A percentile compares a stretch with the other conserved stretches of the same genome.
Evolutionary conservation across 1,284 basidiomycete species (phyloP).

Genomic region (Leccinum solheimii): DNA sequence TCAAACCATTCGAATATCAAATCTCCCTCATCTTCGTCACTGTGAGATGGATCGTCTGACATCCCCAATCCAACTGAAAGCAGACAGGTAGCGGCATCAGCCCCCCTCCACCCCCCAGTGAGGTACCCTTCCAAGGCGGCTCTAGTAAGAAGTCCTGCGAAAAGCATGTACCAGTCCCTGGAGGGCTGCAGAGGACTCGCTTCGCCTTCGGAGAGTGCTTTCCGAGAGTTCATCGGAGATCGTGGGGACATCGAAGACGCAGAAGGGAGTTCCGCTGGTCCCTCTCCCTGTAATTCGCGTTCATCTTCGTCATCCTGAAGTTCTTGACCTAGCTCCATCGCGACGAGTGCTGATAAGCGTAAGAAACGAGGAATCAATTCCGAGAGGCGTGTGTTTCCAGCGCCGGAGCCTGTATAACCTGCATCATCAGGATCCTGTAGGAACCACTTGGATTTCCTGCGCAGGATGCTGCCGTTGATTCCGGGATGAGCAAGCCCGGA

Average conservation of each 20-base stretch:
- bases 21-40: conserved; percentile 36
- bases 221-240: conserved; percentile 12
- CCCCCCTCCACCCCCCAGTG: conserved; percentile 73
- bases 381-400: conserved; percentile 63
- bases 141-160: conserved; percentile 72
- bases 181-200: conserved; percentile 62
- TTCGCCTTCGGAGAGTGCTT: conserved; percentile 39
- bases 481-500: conserved; percentile 61
- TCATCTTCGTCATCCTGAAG: conserved; percentile 46
- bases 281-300: conserved; percentile 20
- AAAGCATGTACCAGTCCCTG: conserved; percentile 76
- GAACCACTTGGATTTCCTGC: conserved; percentile 44
- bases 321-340: conserved; percentile 70
- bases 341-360: conserved; percentile 70
- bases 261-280: conserved; percentile 13
- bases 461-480: conserved; percentile 53
- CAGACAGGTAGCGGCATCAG: conserved; percentile 67
- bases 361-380: conserved; percentile 73
- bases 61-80: conserved; percentile 71
- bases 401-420: conserved; percentile 36
- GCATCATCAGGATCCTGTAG: conserved; percentile 30
- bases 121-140: conserved; percentile 82
- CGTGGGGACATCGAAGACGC: conserved; percentile 15
- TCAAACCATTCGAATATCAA: conserved; percentile 61
- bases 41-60: conserved; percentile 18